Conservation (phyloP, 331 rosid genomes). For the Dryas integrifolia region DNA sequence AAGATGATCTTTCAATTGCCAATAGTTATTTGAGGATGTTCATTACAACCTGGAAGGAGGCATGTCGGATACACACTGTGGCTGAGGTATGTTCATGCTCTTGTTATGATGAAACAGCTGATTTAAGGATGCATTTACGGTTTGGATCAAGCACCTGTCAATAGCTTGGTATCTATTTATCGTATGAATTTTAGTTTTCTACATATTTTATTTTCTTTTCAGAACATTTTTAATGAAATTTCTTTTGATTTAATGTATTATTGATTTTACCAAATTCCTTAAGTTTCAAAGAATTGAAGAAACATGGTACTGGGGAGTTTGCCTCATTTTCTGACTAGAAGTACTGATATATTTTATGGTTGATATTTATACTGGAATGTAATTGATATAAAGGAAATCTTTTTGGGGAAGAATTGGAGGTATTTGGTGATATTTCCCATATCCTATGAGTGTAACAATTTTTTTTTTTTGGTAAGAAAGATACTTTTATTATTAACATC, state of each 20-base stretch:
- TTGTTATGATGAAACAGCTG: background rate
- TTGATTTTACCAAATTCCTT: background rate
- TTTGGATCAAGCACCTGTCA: constrained; percentile 8
- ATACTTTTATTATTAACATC: too few species aligned
- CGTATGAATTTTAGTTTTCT: background rate
- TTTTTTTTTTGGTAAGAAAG: too few species aligned
- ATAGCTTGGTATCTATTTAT: background rate
- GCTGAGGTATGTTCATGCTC: constrained; percentile 51
- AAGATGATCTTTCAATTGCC: constrained; percentile 38
- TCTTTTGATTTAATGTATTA: background rate
- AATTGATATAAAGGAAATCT: background rate
- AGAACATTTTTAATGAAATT: background rate
- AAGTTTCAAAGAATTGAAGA: constrained; percentile 3
- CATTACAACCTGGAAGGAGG: constrained; percentile 74
- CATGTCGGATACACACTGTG: constrained; percentile 46
- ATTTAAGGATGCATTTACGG: background rate
- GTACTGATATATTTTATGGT: background rate
- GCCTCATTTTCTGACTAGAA: constrained; percentile 3
- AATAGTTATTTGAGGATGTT: constrained; percentile 53
- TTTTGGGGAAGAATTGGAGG: background rate
- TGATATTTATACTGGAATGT: background rate
- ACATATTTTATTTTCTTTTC: background rate
- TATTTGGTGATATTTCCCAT: background rate
- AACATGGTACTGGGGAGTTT: background rate
- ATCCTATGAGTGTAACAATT: background rate